Conservation (phyloP, 164 flowering plant genomes). For the Litsea cubeba region DNA sequence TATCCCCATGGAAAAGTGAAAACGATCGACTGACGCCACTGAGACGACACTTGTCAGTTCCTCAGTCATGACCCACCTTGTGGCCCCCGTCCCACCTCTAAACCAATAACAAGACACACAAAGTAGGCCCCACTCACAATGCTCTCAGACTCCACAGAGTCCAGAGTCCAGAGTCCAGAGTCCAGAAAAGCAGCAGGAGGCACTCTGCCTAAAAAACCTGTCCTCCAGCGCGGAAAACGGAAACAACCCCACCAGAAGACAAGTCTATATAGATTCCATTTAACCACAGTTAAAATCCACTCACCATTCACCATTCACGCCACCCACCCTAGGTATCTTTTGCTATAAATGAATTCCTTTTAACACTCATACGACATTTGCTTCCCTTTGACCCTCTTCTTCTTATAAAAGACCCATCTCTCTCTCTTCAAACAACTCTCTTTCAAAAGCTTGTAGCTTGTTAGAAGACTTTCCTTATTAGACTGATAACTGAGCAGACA, state of each 20-base stretch:
- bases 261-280: neutral
- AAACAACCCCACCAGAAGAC: too few relatives aligned
- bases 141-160: neutral
- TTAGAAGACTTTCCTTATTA: conserved; percentile 7
- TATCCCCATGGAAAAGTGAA: neutral
- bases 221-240: neutral
- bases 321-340: neutral
- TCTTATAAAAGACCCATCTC: neutral
- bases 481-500: conserved; percentile 24
- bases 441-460: neutral
- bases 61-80: neutral
- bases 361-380: neutral
- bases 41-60: neutral
- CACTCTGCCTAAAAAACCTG: too few relatives aligned
- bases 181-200: too few relatives aligned
- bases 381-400: neutral
- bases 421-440: neutral
- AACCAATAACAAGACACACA: neutral
- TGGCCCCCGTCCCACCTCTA: neutral
- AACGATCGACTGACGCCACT: neutral
- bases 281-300: neutral
- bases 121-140: neutral
- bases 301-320: neutral
- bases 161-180: too few relatives aligned
- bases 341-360: neutral